Base-by-base conservation (phyloP, 768 basidiomycete species). In the Gloeopeniophorella convolvens region DNA sequence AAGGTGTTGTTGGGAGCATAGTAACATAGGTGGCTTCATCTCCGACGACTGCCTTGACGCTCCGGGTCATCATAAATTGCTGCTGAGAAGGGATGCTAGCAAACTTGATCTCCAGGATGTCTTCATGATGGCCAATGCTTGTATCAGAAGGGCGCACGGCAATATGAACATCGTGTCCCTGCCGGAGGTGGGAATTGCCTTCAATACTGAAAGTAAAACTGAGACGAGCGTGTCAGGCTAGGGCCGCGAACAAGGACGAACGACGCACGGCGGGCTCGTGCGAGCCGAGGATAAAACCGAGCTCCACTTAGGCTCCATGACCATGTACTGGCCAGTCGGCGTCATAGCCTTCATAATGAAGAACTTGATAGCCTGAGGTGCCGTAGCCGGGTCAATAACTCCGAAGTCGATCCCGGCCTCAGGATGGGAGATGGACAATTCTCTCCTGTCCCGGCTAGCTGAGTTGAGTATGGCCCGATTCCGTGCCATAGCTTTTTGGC, bases 31-130 rank as follows among this genome's bases (percentile, higher is more conserved):
- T n/a, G n/a, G n/a, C n/a, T n/a, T n/a, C n/a, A n/a, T n/a, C n/a
- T n/a, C n/a, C n/a, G 11, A 27, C 1, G 3, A n/a, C 15, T 6
- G 49, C 49, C 21, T 44, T 50, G 42, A 50, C 24, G 2, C 28
- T 43, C 18, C 49, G 49, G 11, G 28, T 44, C 3, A 50, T 42
- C 11, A 28, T 30, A 13, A 50, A 50, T 5, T 31, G 49, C 8
- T 50, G 33, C 2, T 15, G 10, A 28, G 23, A 43, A n/a, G 42
- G 37, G 3, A 50, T 12, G 16, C 49, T 27, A 16, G 16, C 1
- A 27, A 50, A 50, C 44, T 30, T 43, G 11, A 50, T 50, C 49
- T 50, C 49, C 34, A 50, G 28, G 4, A 34, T 50, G 27, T 50
- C 49, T 42, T 50, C 34, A 13, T 50, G 44, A 23, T 9, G 35